Conservation (phyloP, 148 eudicot genomes). For the Heliosperma pusillum region DNA sequence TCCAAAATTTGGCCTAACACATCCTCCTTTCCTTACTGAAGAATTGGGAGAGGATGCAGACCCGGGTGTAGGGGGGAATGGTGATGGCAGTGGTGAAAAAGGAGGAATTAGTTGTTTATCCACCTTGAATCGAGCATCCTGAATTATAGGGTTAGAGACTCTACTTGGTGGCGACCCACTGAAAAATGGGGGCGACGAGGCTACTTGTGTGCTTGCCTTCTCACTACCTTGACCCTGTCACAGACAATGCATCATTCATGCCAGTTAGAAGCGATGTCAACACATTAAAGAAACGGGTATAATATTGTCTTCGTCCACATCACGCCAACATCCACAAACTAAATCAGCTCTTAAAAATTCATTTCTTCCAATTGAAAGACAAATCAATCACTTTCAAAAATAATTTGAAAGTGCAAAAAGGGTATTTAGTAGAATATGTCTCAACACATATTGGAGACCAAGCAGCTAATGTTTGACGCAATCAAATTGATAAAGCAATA, state of each 20-base stretch:
- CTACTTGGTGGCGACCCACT: slow-evolving; percentile 98
- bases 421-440: slow-evolving; percentile 3
- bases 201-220: slow-evolving; percentile 48
- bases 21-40: slow-evolving; percentile 65
- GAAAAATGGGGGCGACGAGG: slow-evolving; percentile 98
- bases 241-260: neutral
- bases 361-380: neutral
- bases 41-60: slow-evolving; percentile 49
- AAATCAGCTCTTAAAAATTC: neutral
- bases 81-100: slow-evolving; percentile 41
- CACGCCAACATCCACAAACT: slow-evolving; percentile 1
- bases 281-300: neutral
- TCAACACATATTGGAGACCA: slow-evolving; percentile 15
- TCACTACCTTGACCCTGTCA: slow-evolving; percentile 64
- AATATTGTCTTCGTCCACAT: neutral
- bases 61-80: slow-evolving; percentile 47
- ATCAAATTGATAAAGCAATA: slow-evolving; percentile 14
- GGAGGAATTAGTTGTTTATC: slow-evolving; percentile 44
- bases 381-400: slow-evolving; percentile 14
- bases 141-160: slow-evolving; percentile 99
- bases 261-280: neutral
- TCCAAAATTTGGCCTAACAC: slow-evolving; percentile 71
- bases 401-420: neutral
- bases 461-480: slow-evolving; percentile 21
- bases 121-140: slow-evolving; percentile 82